A percentile compares a stretch with the other conserved stretches of the same genome.
Evolutionary conservation across 2,329 filamentous ascomycete genomes (phyloP).

Genomic region (Venturia nashicola): DNA sequence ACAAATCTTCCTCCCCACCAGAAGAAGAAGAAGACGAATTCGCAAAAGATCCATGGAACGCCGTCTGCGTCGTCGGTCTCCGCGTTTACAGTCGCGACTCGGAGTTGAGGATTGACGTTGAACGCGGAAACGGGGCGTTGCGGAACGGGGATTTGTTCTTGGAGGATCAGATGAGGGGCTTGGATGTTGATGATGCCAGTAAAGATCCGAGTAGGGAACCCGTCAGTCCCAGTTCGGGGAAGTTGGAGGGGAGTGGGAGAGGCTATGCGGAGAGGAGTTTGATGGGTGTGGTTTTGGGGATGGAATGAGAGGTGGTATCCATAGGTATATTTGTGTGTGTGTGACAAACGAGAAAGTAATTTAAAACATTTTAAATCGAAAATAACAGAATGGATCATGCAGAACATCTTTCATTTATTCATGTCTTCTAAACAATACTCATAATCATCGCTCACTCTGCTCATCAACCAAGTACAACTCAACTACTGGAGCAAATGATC

Average conservation of each 20-base stretch:
- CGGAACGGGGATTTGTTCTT: constrained; percentile 17
- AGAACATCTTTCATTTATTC: not conserved
- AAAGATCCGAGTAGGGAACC: constrained; percentile 17
- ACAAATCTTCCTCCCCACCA: constrained; percentile 8
- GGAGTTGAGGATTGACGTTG: constrained; percentile 38
- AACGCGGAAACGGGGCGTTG: constrained; percentile 14
- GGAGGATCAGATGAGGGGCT: constrained; percentile 17
- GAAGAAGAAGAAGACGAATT: constrained; percentile 30
- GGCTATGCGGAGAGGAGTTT: not conserved
- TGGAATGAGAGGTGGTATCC: too few species aligned
- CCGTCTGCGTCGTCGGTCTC: constrained; percentile 46
- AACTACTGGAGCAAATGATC: constrained; percentile 25
- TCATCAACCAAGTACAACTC: not conserved
- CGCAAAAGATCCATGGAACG: constrained; percentile 45
- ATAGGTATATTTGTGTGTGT: too few species aligned
- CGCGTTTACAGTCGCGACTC: constrained; percentile 43
- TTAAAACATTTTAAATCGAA: too few species aligned
- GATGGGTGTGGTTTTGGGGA: not conserved
- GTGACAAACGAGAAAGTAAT: too few species aligned
- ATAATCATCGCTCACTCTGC: not conserved
- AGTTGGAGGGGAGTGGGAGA: not conserved
- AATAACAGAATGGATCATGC: too few species aligned
- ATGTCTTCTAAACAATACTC: not conserved
- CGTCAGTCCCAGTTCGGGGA: constrained; percentile 2
- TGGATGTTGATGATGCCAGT: constrained; percentile 29